These are phyloP conservation scores for Trametes versicolor DNA, from an alignment of 1,284 basidiomycete species.

Conservation along the genomic window DNA sequence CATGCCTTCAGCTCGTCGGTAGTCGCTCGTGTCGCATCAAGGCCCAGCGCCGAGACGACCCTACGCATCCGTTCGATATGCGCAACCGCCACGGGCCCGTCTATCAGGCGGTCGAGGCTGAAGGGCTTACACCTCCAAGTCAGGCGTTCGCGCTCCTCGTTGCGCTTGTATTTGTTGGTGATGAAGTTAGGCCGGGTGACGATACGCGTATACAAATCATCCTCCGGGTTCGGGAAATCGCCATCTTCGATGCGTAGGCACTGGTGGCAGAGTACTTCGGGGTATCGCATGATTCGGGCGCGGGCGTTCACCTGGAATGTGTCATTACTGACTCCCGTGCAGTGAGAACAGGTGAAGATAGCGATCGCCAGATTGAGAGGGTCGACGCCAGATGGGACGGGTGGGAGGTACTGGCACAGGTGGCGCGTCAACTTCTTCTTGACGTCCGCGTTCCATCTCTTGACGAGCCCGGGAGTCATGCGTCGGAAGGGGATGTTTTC, in stretches of 20 bases:
- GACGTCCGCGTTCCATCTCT: background rate
- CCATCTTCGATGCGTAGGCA: background rate
- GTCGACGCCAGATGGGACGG: background rate
- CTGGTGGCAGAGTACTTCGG: background rate
- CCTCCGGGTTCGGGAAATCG: too few species aligned
- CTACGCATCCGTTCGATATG: background rate
- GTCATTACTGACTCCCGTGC: background rate
- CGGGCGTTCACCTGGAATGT: background rate
- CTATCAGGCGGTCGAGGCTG: background rate
- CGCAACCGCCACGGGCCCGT: background rate
- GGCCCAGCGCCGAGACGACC: conserved; percentile 4
- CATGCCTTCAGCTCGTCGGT: background rate
- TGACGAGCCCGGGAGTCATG: background rate
- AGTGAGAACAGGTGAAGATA: background rate
- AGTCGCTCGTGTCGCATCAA: background rate
- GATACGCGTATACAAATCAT: too few species aligned
- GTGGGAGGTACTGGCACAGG: background rate
- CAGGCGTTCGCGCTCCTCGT: background rate
- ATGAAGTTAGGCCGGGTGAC: too few species aligned
- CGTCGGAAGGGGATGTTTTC: too few species aligned
- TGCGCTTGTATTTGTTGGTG: too few species aligned
- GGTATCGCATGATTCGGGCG: background rate
- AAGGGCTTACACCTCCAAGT: background rate
- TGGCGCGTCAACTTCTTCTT: background rate
- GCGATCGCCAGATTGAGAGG: conserved; percentile 5